Conservation (phyloP, 208 protist species). For the Leptomonas seymouri region DNA sequence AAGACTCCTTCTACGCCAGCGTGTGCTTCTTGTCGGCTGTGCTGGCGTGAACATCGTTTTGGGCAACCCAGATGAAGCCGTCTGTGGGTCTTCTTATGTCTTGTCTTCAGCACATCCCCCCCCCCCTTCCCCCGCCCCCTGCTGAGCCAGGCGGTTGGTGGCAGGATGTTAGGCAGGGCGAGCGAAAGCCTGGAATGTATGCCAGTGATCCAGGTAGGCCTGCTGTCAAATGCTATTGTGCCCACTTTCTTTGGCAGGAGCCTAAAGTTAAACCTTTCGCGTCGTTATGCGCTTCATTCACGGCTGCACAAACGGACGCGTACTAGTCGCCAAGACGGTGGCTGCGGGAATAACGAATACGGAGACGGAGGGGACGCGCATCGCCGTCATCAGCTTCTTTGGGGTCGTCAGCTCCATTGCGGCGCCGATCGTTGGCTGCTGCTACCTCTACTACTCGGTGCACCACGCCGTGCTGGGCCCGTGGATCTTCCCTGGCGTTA, state of each 20-base stretch:
- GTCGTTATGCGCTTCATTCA: constrained; percentile 71
- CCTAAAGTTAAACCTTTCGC: constrained; percentile 49
- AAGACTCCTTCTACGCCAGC: constrained; percentile 32
- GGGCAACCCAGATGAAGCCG: constrained; percentile 49
- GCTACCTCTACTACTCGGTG: constrained; percentile 66
- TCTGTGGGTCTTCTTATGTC: constrained; percentile 62
- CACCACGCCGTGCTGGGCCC: constrained; percentile 33
- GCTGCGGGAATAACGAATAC: constrained; percentile 80
- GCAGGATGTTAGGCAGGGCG: constrained; percentile 51
- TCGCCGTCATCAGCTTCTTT: constrained; percentile 96
- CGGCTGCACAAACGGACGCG: constrained; percentile 76
- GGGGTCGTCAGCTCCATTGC: constrained; percentile 64
- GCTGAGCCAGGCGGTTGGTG: constrained; percentile 52
- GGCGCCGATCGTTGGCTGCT: constrained; percentile 65
- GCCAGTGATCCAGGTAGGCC: constrained; percentile 51
- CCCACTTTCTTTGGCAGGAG: constrained; percentile 73
- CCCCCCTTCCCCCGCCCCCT: constrained; percentile 53
- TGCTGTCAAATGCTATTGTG: constrained; percentile 51
- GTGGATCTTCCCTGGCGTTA: constrained; percentile 25
- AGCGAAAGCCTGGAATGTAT: constrained; percentile 53
- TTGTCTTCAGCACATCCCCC: constrained; percentile 34
- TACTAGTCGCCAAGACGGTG: constrained; percentile 77
- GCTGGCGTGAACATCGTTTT: constrained; percentile 59
- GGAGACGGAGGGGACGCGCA: constrained; percentile 84
- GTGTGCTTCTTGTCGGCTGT: constrained; percentile 41